Conservation (phyloP, 371 early-diverging fungal genomes). For the Mucor circinelloides region DNA sequence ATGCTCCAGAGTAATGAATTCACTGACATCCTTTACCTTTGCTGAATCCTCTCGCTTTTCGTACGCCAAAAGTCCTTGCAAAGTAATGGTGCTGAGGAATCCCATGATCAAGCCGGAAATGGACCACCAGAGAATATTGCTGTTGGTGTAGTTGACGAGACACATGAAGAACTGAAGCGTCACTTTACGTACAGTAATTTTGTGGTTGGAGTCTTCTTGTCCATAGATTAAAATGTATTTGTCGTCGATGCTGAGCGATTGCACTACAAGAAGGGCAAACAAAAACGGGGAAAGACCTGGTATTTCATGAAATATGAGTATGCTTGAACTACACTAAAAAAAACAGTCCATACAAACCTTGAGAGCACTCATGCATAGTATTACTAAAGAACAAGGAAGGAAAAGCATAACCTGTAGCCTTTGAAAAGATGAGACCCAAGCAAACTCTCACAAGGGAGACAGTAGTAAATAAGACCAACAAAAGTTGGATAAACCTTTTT, state of each 20-base stretch:
- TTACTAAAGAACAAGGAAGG: conserved; percentile 64
- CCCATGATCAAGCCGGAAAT: conserved; percentile 56
- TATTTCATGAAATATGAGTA: neutral
- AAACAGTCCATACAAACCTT: conserved; percentile 46
- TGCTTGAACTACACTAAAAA: neutral
- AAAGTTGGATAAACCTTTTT: conserved; percentile 37
- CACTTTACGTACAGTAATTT: conserved; percentile 51
- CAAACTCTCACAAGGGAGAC: conserved; percentile 42
- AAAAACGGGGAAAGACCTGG: conserved; percentile 61
- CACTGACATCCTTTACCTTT: conserved; percentile 34
- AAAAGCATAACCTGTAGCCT: conserved; percentile 58
- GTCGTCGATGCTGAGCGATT: conserved; percentile 57
- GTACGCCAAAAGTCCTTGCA: conserved; percentile 36
- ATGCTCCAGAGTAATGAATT: conserved; percentile 31
- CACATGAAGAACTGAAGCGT: conserved; percentile 54
- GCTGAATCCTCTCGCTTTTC: conserved; percentile 31
- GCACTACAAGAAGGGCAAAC: conserved; percentile 58
- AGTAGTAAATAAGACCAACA: conserved; percentile 27
- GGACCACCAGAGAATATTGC: conserved; percentile 69
- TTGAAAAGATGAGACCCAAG: conserved; percentile 58
- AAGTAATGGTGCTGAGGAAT: conserved; percentile 39
- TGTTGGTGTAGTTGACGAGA: conserved; percentile 53
- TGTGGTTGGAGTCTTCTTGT: conserved; percentile 31
- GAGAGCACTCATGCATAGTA: conserved; percentile 61
- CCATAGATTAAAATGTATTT: conserved; percentile 54